A percentile compares a stretch with the other conserved stretches of the same genome.
Evolutionary conservation across 306 rosid species (phyloP).

Genomic region (Macrotyloma uniflorum): DNA sequence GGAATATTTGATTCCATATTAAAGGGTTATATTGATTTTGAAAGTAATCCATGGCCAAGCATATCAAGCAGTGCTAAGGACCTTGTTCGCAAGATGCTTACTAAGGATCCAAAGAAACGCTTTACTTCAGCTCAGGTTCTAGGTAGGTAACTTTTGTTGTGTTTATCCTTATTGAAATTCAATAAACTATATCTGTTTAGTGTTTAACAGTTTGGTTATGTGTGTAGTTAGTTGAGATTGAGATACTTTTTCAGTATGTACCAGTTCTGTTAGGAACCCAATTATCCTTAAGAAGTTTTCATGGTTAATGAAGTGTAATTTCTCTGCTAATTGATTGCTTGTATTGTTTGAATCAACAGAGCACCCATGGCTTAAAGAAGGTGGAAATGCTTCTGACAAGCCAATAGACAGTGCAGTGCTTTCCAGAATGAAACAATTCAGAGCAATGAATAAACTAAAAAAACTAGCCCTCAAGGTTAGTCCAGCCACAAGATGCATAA

Average conservation of each 20-base stretch:
- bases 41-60: slow-evolving; percentile 79
- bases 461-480: slow-evolving; percentile 88
- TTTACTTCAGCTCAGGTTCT: slow-evolving; percentile 77
- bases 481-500: slow-evolving; percentile 21
- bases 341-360: slow-evolving; percentile 54
- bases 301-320: not conserved
- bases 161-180: not conserved
- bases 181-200: not conserved
- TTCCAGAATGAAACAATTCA: slow-evolving; percentile 93
- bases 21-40: slow-evolving; percentile 80
- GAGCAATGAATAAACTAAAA: slow-evolving; percentile 93
- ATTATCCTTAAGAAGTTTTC: not conserved
- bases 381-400: slow-evolving; percentile 86
- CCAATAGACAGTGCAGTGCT: slow-evolving; percentile 94
- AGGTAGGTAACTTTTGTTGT: slow-evolving; percentile 49
- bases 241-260: not conserved
- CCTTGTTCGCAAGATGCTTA: slow-evolving; percentile 76
- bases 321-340: slow-evolving; percentile 37
- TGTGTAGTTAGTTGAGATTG: not conserved
- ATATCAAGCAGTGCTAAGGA: slow-evolving; percentile 88
- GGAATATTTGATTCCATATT: slow-evolving; percentile 87
- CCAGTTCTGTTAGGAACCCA: not conserved
- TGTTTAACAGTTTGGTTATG: not conserved
- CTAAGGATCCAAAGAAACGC: slow-evolving; percentile 78
- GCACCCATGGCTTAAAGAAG: slow-evolving; percentile 94